A percentile compares a stretch with the other conserved stretches of the same genome.
These are phyloP conservation scores for Jamesozyma jinghongensis DNA, from an alignment of 805 yeast genomes.

Conservation along the genomic window DNA sequence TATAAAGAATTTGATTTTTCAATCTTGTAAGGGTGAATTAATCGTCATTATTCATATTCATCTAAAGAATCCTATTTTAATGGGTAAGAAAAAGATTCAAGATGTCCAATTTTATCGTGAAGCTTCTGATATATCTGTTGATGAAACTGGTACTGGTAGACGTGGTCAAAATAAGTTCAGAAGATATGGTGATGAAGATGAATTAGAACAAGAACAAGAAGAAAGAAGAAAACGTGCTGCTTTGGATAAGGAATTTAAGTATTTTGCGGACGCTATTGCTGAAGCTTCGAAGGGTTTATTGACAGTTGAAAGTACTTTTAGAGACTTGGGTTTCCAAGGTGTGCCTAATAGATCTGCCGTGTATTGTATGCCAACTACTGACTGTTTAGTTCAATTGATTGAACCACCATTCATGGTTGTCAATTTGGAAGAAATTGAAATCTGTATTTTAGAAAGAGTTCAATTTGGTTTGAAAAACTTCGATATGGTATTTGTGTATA, in stretches of 20 bases:
- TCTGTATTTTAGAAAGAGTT: slow-evolving; percentile 93
- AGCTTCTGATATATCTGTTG: slow-evolving; percentile 91
- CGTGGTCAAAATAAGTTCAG: slow-evolving; percentile 60
- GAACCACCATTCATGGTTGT: slow-evolving; percentile 94
- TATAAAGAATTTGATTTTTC: slow-evolving; percentile 89
- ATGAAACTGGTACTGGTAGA: slow-evolving; percentile 92
- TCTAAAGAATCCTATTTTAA: slow-evolving; percentile 83
- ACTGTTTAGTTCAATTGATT: slow-evolving; percentile 85
- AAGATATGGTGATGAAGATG: slow-evolving; percentile 96
- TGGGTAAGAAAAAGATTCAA: slow-evolving; percentile 90
- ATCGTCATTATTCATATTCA: slow-evolving; percentile 89
- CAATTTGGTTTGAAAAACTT: slow-evolving; percentile 95
- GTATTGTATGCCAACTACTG: slow-evolving; percentile 93
- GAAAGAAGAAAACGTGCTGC: slow-evolving; percentile 88
- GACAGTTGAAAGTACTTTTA: slow-evolving; percentile 88
- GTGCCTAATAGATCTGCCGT: slow-evolving; percentile 94
- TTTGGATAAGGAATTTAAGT: slow-evolving; percentile 83
- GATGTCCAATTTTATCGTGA: slow-evolving; percentile 96
- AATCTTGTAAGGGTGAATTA: slow-evolving; percentile 91
- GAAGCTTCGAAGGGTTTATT: slow-evolving; percentile 77
- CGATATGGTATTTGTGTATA: slow-evolving; percentile 92
- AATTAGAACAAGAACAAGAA: slow-evolving; percentile 95
- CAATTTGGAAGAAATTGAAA: slow-evolving; percentile 83
- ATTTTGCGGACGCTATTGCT: slow-evolving; percentile 82
- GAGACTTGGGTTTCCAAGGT: slow-evolving; percentile 95